Base-by-base conservation (phyloP, 1,139 yeast species). In the Hanseniaspora gamundiae region DNA sequence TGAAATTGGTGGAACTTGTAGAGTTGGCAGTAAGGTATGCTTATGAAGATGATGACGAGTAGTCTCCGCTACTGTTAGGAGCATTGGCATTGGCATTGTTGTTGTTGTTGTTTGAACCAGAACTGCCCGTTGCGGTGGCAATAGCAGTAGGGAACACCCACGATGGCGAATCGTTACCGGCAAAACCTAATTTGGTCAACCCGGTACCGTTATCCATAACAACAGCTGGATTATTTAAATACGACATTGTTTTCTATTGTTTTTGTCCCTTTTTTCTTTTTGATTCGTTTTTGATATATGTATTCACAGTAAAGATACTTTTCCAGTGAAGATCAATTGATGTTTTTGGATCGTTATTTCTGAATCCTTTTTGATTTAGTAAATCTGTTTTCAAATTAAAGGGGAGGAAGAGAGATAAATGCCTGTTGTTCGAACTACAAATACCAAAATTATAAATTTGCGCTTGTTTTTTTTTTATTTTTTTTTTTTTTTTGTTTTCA, bases 91-190 rank as follows among this genome's bases (percentile, higher is more conserved):
- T 36, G 40, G 60, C 58, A 35, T 58, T 56, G 21, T 56, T 48
- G 31, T 52, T 51, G 16, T 51, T 52, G 33, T 40, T 36, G 24
- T 39, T 42, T 16, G 43, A 36, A 9, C 59, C 52, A 11, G 43
- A 36, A 9, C 59, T 52, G 11, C 58, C 55, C 40, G 56, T 59
- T 2, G 64, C 57, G 16, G 97, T 88, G 36, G 98, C 91, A 64
- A 91, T 93, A 11, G 95, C 97, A 1, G 99, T 91, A 42, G 99
- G 99, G 59, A 91, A 86, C 40, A 91, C 86, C 73, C 84, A 93
- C 8, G 96, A 87, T 30, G 99, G 99, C 14, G 96, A 76, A 66
- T 91, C 98, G 62, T 91, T 91, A 45, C 99, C 99, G 54, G 99
- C 98, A 67, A 88, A 91, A 24, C 99, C 99, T 51, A 91, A 74